Base-by-base conservation (phyloP, 2,329 filamentous ascomycete species). In the Aspergillus sp. region DNA sequence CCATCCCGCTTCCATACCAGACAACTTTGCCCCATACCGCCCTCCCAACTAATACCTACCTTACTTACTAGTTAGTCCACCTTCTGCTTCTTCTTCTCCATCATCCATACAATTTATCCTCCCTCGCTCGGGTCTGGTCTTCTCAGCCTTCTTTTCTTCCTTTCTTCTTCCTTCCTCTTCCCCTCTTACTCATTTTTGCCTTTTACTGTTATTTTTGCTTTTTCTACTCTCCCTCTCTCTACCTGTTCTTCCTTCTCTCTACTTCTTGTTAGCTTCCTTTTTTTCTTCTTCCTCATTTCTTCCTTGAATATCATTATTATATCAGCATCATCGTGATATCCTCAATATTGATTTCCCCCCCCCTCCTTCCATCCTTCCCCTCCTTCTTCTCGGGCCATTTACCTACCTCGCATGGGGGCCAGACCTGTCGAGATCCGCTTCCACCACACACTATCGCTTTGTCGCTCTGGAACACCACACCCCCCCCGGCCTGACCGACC, bases 331-430 rank as follows among this genome's bases (percentile, higher is more conserved):
- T 49, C 47, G 13, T 15, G 28, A 12, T 21, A 43, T 43, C 28
- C 17, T 39, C 49, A 9, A 32, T 49, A 43, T 21, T 48, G 51
- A 49, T 36, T 39, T 4, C 21, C 21, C 81, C 43, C 55, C 25
- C 25, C 25, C 25, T 28, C 25, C 25, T 28, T 28, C 25, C 25
- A 28, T 28, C 25, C 25, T 28, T 62, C 54, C 56, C 57, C 51
- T 56, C 64, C 55, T 60, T 43, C 59, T 50, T 57, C 65, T 68
- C 66, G 60, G 65, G 60, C 63, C 65, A 63, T 64, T 68, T 36
- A 36, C 62, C 25, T 28, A 67, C 60, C 67, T 63, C 64, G 59
- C 62, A 55, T 68, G 61, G 58, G 55, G 58, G 52, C 59, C 57
- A 62, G 60, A 50, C 57, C 58, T 59, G 47, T 58, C 45, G 45